Conservation (phyloP, 208 protist genomes). For the Hexamita inflata region DNA sequence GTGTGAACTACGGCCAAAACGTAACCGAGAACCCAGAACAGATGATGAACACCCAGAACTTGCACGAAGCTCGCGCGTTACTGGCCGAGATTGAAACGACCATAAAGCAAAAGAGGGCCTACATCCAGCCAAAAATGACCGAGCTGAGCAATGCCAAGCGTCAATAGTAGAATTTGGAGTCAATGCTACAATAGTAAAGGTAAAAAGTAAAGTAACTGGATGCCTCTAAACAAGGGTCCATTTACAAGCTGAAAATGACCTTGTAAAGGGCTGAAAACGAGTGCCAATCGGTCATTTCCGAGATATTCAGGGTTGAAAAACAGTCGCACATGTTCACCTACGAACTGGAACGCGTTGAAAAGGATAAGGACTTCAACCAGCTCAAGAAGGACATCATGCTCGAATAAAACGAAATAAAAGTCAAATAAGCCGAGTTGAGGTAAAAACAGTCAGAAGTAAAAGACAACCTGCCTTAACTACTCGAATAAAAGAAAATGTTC, state of each 20-base stretch:
- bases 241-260: constrained; percentile 16
- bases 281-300: not conserved
- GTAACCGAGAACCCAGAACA: too few relatives aligned
- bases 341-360: constrained; percentile 1
- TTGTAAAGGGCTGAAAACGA: not conserved
- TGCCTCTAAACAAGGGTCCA: not conserved
- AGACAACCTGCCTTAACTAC: not conserved
- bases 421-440: not conserved
- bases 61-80: not conserved
- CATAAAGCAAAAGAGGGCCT: not conserved
- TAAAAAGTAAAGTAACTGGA: constrained; percentile 12
- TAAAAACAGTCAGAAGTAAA: not conserved
- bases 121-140: not conserved
- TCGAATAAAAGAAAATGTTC: constrained; percentile 16
- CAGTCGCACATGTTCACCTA: not conserved
- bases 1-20: too few relatives aligned
- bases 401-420: not conserved
- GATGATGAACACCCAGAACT: constrained; percentile 8
- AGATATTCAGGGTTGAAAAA: not conserved
- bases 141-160: not conserved
- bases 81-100: not conserved
- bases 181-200: not conserved
- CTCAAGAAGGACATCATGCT: constrained; percentile 4
- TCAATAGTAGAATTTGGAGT: not conserved
- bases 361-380: not conserved